Percentiles rank a stretch among this genome's conserved stretches.
phyloP scores from a whole-genome alignment of 345 rosid species.

The Luvunga scandens region DNA sequence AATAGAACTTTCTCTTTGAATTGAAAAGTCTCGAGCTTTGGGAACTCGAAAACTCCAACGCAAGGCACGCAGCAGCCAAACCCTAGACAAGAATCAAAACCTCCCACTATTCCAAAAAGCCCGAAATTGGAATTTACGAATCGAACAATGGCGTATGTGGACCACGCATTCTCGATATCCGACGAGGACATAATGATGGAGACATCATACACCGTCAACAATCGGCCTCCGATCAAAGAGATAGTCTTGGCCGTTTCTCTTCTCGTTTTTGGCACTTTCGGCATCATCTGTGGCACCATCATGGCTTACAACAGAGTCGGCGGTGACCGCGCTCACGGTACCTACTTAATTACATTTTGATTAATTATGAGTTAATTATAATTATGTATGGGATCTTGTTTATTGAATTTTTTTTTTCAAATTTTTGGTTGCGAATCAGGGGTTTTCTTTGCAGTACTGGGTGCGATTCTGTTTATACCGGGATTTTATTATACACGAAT shows the following conservation, averaged over 20 bases:
- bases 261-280: constrained; percentile 78
- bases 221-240: constrained; percentile 89
- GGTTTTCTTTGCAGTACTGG: constrained; percentile 79
- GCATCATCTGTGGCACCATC: constrained; percentile 62
- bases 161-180: constrained; percentile 91
- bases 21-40: constrained; percentile 4
- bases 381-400: background rate
- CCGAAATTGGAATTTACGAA: background rate
- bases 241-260: constrained; percentile 86
- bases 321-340: constrained; percentile 91
- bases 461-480: constrained; percentile 82
- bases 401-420: background rate
- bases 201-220: constrained; percentile 57
- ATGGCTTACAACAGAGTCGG: constrained; percentile 81
- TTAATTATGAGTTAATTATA: background rate
- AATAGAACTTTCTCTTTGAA: background rate
- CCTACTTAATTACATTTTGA: background rate
- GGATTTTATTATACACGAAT: constrained; percentile 93
- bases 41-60: background rate
- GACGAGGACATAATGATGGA: constrained; percentile 92
- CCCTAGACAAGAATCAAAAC: background rate
- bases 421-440: constrained; percentile 44
- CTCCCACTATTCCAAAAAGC: background rate
- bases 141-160: constrained; percentile 80
- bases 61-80: background rate